Evolutionary conservation across 2,329 filamentous ascomycete species (phyloP), one percentile per base, ranked within the genome.

Genomic region (Epichloe hybrida): DNA sequence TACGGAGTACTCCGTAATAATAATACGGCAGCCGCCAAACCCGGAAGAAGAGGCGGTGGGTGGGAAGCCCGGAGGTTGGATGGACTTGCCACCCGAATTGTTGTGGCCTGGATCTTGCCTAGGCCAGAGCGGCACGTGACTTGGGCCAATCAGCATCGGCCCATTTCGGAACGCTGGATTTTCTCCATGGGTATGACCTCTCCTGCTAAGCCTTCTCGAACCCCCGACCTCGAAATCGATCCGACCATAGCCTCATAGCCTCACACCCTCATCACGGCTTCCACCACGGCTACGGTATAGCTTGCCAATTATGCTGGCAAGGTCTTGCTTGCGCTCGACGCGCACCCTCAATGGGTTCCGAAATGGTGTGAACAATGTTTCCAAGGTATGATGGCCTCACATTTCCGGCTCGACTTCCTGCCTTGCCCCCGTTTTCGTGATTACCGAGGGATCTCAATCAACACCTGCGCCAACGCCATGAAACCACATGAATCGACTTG

Each of bases 311-410:
- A 96, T 97, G 91, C 83, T 96, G 80, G 86, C 88, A 76, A 86
- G 89, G 80, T 88, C 89, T 74, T 82, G 82, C 75, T 75, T 94
- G 79, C 88, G 88, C 78, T 83, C 86, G 71, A 80, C 86, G 81
- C 89, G 89, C 81, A 79, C 84, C 67, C 79, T 89, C 77, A 85
- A 83, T 76, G 77, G 83, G 72, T 80, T 84, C 65, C 77, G 82
- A 75, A 85, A 84, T 76, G 78, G 80, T 71, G 76, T 83, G 69
- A 76, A 81, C 70, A 80, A 80, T 69, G 73, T 83, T 65, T 75
- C 83, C 66, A 87, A 84, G 84, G 88, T 88, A 82, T 48, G 78
- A 64, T 59, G 59, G 63, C 62, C 56, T 58, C 51, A 47, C 47
- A 50, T 63, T 58, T 59, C 69, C 67, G 56, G 39, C 44, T 42